Conservation (phyloP, 192 early-diverging fungal species). For the Rhizophlyctis rosea region DNA sequence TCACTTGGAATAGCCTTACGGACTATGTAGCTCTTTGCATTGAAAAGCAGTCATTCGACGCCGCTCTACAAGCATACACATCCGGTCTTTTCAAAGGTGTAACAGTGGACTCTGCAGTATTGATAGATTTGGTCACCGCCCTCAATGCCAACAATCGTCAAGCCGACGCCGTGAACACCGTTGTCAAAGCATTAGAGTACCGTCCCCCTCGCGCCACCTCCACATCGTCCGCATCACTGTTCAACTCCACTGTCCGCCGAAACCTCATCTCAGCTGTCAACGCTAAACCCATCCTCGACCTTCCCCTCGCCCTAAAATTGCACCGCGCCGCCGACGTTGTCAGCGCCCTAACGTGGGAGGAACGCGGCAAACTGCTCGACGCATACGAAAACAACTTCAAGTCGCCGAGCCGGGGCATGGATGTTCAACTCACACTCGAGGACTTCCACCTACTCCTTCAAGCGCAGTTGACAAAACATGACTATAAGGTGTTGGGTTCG, state of each 20-base stretch:
- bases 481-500: too few relatives aligned
- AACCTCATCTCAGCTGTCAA: background rate
- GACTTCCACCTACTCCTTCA: background rate
- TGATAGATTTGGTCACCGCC: background rate
- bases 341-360: too few relatives aligned
- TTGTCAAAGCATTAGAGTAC: background rate
- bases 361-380: background rate
- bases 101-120: background rate
- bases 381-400: background rate
- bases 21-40: background rate
- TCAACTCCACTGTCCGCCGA: too few relatives aligned
- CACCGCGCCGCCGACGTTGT: background rate
- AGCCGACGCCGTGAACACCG: background rate
- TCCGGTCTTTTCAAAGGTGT: background rate
- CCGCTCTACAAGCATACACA: background rate
- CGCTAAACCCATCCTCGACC: background rate
- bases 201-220: too few relatives aligned
- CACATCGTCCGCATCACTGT: too few relatives aligned
- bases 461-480: background rate
- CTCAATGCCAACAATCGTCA: background rate
- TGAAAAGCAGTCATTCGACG: background rate
- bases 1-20: background rate
- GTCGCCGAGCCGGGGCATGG: background rate
- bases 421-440: background rate
- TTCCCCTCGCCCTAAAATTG: background rate